Percentiles rank a stretch among this genome's conserved stretches.
Conservation (phyloP, 352 stramenopile species). For the Plasmopara halstedii region DNA sequence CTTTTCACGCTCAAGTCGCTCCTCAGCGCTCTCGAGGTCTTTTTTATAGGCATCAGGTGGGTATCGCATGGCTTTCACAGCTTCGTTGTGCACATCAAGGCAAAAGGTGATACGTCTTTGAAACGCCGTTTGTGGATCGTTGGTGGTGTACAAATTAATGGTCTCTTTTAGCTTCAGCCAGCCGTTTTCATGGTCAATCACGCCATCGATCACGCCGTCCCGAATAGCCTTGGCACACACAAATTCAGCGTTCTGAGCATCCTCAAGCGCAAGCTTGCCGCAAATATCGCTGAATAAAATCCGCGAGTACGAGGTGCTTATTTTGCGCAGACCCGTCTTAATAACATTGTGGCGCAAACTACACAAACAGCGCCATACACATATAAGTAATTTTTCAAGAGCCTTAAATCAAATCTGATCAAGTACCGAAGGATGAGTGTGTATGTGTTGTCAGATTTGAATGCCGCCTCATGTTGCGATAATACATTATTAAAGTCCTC, state of each 20-base stretch:
- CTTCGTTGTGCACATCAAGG: slow-evolving; percentile 98
- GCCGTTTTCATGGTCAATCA: slow-evolving; percentile 94
- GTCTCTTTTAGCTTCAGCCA: slow-evolving; percentile 90
- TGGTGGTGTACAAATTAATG: slow-evolving; percentile 87
- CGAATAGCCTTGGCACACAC: slow-evolving; percentile 97
- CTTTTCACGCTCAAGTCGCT: slow-evolving; percentile 89
- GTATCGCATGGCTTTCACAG: slow-evolving; percentile 97
- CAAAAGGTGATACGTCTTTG: slow-evolving; percentile 97
- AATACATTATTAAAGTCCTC: slow-evolving; percentile 92
- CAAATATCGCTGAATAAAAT: slow-evolving; percentile 90
- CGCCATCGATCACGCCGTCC: slow-evolving; percentile 97
- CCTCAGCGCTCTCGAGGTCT: slow-evolving; percentile 89
- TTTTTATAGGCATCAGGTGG: slow-evolving; percentile 97
- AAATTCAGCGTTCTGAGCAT: slow-evolving; percentile 91
- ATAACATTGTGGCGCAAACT: slow-evolving; percentile 97
- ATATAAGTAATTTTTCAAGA: slow-evolving; percentile 1
- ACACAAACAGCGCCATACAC: neutral
- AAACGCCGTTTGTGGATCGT: slow-evolving; percentile 93
- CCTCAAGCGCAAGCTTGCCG: slow-evolving; percentile 90
- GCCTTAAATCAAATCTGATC: neutral
- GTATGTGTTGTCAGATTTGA: slow-evolving; percentile 93
- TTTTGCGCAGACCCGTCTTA: slow-evolving; percentile 96
- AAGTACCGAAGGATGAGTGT: slow-evolving; percentile 91
- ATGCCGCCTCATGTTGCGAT: slow-evolving; percentile 71
- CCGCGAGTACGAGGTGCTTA: slow-evolving; percentile 94